Evolutionary conservation across 2,329 filamentous ascomycete species (phyloP), one percentile per base, ranked within the genome.

Genomic region (Macrophomina phaseolina): DNA sequence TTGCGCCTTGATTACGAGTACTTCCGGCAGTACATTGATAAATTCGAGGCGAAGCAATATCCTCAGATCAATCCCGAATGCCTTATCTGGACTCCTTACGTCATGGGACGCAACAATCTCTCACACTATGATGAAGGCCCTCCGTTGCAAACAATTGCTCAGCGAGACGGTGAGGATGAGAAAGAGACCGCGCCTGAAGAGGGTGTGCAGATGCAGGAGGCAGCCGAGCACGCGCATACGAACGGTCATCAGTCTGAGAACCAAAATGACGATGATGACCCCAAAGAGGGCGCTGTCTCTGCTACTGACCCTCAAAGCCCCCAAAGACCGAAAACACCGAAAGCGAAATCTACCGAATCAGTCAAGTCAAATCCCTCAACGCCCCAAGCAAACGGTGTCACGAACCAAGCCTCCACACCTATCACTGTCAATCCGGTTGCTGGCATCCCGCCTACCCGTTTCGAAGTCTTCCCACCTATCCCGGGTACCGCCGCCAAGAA

Each of bases 51-150:
- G 58, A 97, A 97, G 75, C 89, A 90, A 9, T 96, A 97, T 71
- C 91, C 97, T 28, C 91, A 89, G 72, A 86, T 99, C 42, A 91
- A 95, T 70, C 88, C 91, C 0, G 88, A 90, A 52, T 89, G 89
- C 18, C 84, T 99, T 32, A 90, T 94, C 11, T 99, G 95, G 95
- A 97, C 94, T 14, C 95, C 95, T 0, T 99, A 97, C 76, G 89
- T 98, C 49, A 98, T 97, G 93, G 94, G 95, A 32, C 89, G 93
- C 53, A 90, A 87, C 77, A 94, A 91, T 71, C 88, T 91, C 42
- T 90, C 90, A 4, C 91, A 92, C 73, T 94, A 95, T 72, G 93
- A 97, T 74, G 87, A 93, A 60, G 91, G 90, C 5, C 92, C 92
- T 5, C 86, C 90, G 6, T 82, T 98, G 66, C 94, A 92, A 70